Base-by-base conservation (phyloP, 495 filamentous ascomycete species). In the Hypomontagnella submonticulosa region DNA sequence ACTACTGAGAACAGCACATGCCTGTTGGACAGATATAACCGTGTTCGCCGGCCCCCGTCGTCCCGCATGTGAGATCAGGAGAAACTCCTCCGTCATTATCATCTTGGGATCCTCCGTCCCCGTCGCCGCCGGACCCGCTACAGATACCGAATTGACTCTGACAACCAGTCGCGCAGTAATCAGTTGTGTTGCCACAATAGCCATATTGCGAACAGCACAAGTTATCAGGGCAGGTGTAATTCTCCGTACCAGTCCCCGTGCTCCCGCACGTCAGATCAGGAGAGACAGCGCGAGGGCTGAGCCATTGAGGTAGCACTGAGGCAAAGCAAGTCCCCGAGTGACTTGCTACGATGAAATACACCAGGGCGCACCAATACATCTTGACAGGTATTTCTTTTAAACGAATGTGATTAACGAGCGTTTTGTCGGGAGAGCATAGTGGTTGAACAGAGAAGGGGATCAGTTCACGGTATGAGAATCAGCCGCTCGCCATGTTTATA, bases 121-220 rank as follows among this genome's bases (percentile, higher is more conserved):
- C 63, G 10, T 67, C 64, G 19, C 58, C 58, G 44, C 58, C 64
- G n/a, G 57, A 62, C 36, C 58, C 65, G 27, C 65, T 47, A 57
- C 73, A 76, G 16, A 36, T 57, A 19, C 79, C 79, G 34, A 78
- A 81, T 15, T 57, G 41, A 20, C 71, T 59, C 54, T 81, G 78
- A 41, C 79, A 81, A 10, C 76, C 77, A 3, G 71, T 54, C 10
- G 64, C 67, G 48, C 79, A 81, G 60, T 80, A 81, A 43, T 77
- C 70, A 7, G 58, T 63, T 13, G 66, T 69, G 30, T 69, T 78
- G 20, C 79, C 79, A 57, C 79, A 80, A 47, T 72, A 81, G 19
- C 78, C 75, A 23, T 69, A 66, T 13, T 67, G 71, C 15, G 77
- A 80, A 56, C 77, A 80, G 62, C 77, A 80, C n/a, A 70, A 52